Evolutionary conservation across 441 rosid species (phyloP), one percentile per base, ranked within the genome.

Genomic region (Sinapis alba): DNA sequence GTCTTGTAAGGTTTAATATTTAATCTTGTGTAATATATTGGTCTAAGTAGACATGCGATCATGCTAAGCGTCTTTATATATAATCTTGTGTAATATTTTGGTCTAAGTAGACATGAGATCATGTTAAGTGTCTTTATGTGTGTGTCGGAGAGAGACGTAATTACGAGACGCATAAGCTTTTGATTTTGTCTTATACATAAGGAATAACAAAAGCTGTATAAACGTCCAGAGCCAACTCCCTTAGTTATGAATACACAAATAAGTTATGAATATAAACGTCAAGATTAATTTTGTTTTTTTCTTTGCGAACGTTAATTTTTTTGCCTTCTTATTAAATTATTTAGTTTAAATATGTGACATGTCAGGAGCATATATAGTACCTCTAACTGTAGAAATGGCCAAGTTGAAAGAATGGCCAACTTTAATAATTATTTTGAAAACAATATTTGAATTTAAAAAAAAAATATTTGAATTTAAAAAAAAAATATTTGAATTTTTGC

Each of bases 161-260:
- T 74, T 9, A 19, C 18, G 58, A 10, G 36, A 45, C 26, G 72
- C 53, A 8, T 21, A 30, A 58, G 62, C 62, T 59, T 67, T 67
- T 74, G 30, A 38, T 45, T 65, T 54, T 57, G 54, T 59, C 36
- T 74, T 73, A n/a, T 56, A 41, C 30, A 27, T 36, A 36, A 36
- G 4, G 47, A 38, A 38, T 38, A 38, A 38, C 47, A 38, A 13
- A 36, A 38, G 7, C 47, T 38, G 15, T 38, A 38, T n/a, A 36
- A 38, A 12, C 47, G 47, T 38, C 47, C 12, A 38, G 47, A 38
- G 47, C 3, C 15, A 0, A 38, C 47, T 36, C 47, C 13, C 47
- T 38, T 38, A 38, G 47, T 13, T 38, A 38, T 38, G 47, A 38
- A 38, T 38, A 4, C 47, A 38, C 47, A 13, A 38, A 38, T 38